Conservation (phyloP, 352 stramenopile genomes). For the Pythium brachiatum region DNA sequence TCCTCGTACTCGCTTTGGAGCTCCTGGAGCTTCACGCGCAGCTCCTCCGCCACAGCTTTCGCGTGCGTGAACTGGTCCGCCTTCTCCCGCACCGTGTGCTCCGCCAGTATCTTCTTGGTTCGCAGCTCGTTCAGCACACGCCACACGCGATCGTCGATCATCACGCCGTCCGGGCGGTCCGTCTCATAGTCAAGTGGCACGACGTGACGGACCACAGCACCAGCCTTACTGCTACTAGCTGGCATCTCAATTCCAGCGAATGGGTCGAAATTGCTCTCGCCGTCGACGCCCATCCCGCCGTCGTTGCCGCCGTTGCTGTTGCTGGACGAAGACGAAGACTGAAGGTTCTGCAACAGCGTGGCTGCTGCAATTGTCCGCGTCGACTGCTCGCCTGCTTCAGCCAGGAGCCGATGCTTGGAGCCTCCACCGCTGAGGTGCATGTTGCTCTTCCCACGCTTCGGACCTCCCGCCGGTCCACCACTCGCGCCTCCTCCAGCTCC, state of each 20-base stretch:
- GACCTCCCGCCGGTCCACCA: background rate
- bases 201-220: constrained; percentile 33
- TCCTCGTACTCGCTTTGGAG: constrained; percentile 38
- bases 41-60: constrained; percentile 51
- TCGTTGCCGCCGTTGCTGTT: background rate
- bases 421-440: constrained; percentile 18
- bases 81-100: constrained; percentile 51
- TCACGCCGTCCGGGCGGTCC: constrained; percentile 59
- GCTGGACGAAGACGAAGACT: constrained; percentile 15
- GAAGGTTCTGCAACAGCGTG: constrained; percentile 35
- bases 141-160: constrained; percentile 71
- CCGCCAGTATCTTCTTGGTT: constrained; percentile 59
- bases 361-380: constrained; percentile 28
- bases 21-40: constrained; percentile 41
- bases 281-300: constrained; percentile 24
- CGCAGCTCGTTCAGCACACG: constrained; percentile 58
- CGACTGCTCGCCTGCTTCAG: constrained; percentile 34
- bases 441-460: constrained; percentile 22
- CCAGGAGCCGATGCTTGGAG: constrained; percentile 48
- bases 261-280: constrained; percentile 62
- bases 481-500: constrained; percentile 7
- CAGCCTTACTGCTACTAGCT: constrained; percentile 4
- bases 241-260: constrained; percentile 51
- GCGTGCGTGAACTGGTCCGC: constrained; percentile 50
- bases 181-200: constrained; percentile 67